phyloP scores from a whole-genome alignment of 2,329 filamentous ascomycete genomes.

The Helminthosporium solani region DNA sequence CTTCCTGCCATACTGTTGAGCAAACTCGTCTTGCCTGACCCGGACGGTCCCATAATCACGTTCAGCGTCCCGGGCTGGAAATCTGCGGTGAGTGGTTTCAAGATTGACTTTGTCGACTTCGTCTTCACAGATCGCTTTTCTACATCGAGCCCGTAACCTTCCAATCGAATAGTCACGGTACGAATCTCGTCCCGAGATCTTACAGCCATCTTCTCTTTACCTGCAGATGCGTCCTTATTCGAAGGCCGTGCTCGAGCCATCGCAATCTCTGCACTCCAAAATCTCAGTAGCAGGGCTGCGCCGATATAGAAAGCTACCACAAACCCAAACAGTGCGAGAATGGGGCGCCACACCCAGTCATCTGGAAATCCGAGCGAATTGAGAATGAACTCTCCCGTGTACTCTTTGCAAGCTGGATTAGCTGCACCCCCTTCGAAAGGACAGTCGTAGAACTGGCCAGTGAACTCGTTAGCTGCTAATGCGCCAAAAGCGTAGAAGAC shows the following conservation, averaged over 20 bases:
- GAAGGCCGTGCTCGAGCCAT: constrained; percentile 62
- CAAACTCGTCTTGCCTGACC: constrained; percentile 73
- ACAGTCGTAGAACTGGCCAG: constrained; percentile 71
- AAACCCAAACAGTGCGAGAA: constrained; percentile 63
- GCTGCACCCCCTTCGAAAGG: constrained; percentile 61
- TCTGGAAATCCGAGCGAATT: constrained; percentile 65
- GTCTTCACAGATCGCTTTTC: constrained; percentile 60
- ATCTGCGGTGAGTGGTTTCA: constrained; percentile 65
- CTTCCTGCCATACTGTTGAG: constrained; percentile 72
- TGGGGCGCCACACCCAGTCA: constrained; percentile 67
- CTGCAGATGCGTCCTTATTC: constrained; percentile 62
- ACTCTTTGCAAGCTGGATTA: constrained; percentile 67
- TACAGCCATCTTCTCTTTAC: constrained; percentile 67
- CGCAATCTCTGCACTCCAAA: constrained; percentile 66
- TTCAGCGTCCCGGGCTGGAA: constrained; percentile 71
- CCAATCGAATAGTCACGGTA: constrained; percentile 64
- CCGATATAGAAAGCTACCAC: constrained; percentile 62
- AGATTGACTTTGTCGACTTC: constrained; percentile 54
- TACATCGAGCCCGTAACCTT: constrained; percentile 64
- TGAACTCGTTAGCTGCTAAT: constrained; percentile 71
- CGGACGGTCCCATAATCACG: constrained; percentile 78
- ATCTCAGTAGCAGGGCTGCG: constrained; percentile 63
- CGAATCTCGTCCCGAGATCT: constrained; percentile 57
- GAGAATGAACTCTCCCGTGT: constrained; percentile 70
- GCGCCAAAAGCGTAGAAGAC: constrained; percentile 66